phyloP scores from a whole-genome alignment of 768 basidiomycete genomes.

The Mycena pura region DNA sequence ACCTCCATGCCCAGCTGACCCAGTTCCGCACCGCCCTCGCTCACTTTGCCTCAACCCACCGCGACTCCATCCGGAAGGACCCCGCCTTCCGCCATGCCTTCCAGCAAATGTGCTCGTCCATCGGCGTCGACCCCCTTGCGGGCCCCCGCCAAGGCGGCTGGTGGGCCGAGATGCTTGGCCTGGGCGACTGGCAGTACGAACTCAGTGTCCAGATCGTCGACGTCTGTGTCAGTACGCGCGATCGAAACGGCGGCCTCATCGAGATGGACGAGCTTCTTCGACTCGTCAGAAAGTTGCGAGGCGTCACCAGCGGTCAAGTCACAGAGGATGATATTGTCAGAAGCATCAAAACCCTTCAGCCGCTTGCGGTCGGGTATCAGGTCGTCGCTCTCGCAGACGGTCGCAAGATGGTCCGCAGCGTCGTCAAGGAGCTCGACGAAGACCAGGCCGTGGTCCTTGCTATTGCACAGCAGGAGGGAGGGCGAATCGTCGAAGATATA shows the following conservation, averaged over 20 bases:
- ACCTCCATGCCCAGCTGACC: constrained; percentile 80
- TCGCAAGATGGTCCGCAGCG: constrained; percentile 82
- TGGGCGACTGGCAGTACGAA: constrained; percentile 96
- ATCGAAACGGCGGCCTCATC: constrained; percentile 91
- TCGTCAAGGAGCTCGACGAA: constrained; percentile 89
- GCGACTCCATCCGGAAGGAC: constrained; percentile 81
- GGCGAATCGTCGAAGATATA: constrained; percentile 69
- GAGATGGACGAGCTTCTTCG: constrained; percentile 86
- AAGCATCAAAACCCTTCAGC: constrained; percentile 86
- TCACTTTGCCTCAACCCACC: constrained; percentile 83
- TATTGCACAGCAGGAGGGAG: constrained; percentile 70
- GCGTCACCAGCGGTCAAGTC: constrained; percentile 69
- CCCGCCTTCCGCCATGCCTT: constrained; percentile 91
- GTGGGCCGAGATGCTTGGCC: constrained; percentile 88
- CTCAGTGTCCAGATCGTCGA: constrained; percentile 96
- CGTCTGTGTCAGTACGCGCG: constrained; percentile 86
- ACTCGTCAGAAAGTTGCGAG: constrained; percentile 78
- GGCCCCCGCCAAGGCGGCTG: constrained; percentile 86
- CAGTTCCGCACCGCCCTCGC: constrained; percentile 84
- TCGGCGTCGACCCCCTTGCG: constrained; percentile 94
- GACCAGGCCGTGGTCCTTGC: constrained; percentile 88
- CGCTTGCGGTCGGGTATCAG: constrained; percentile 91
- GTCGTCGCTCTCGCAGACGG: constrained; percentile 75
- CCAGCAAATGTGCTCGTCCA: constrained; percentile 93
- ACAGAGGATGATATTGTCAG: constrained; percentile 86